Percentiles rank a stretch among this genome's conserved stretches.
phyloP scores from a whole-genome alignment of 148 eudicot species.

The Nepenthes mirabilis region DNA sequence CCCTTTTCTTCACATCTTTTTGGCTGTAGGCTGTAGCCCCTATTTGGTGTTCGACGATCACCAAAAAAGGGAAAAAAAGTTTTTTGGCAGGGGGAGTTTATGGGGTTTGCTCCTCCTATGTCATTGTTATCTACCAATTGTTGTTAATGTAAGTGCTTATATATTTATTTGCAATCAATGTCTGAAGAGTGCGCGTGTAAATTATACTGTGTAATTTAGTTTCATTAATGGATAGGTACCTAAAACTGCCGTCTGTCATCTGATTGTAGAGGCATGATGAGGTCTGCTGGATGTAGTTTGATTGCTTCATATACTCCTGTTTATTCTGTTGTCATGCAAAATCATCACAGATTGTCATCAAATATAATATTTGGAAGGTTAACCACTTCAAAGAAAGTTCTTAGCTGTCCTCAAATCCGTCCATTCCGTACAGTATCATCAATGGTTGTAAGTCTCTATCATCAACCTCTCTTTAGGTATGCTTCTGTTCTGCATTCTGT shows the following conservation, averaged over 20 bases:
- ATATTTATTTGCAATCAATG: too few relatives aligned
- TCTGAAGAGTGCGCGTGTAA: neutral
- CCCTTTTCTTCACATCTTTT: too few relatives aligned
- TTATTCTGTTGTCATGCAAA: slow-evolving; percentile 34
- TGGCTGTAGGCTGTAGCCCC: too few relatives aligned
- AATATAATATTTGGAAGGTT: slow-evolving; percentile 11
- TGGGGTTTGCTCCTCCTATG: too few relatives aligned
- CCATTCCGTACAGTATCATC: slow-evolving; percentile 14
- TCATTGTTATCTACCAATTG: too few relatives aligned
- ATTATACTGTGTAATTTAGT: slow-evolving; percentile 12
- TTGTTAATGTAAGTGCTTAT: too few relatives aligned
- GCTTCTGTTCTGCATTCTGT: neutral
- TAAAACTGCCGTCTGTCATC: slow-evolving; percentile 31
- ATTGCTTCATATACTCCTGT: slow-evolving; percentile 57
- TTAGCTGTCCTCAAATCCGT: slow-evolving; percentile 19
- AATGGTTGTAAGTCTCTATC: slow-evolving; percentile 60
- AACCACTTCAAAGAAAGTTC: slow-evolving; percentile 24
- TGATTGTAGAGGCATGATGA: slow-evolving; percentile 57
- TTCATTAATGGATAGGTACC: slow-evolving; percentile 40
- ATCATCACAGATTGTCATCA: slow-evolving; percentile 25
- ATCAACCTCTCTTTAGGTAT: slow-evolving; percentile 83
- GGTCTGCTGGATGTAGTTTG: slow-evolving; percentile 58
- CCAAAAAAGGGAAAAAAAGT: too few relatives aligned
- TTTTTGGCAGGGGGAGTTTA: too few relatives aligned
- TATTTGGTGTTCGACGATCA: too few relatives aligned